Conservation (phyloP, 2,329 filamentous ascomycete genomes). For the Paracamarosporium sp. region DNA sequence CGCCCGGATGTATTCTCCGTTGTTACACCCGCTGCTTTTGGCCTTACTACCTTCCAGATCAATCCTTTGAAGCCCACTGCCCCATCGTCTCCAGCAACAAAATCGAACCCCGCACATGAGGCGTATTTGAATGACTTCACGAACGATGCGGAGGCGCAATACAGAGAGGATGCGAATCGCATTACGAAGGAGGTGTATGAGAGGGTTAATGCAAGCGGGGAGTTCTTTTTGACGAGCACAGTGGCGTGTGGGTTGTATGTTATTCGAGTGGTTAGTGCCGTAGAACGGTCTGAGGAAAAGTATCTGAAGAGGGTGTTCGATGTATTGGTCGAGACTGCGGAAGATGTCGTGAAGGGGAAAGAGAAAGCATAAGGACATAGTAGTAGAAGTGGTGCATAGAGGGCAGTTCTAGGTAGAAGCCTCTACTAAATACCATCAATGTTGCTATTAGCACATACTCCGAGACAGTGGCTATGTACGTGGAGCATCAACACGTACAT, state of each 20-base stretch:
- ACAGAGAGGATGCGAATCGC: constrained; percentile 66
- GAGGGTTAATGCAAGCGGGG: constrained; percentile 72
- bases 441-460: too few species aligned
- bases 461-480: too few species aligned
- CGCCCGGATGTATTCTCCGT: constrained; percentile 77
- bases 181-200: constrained; percentile 80
- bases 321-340: constrained; percentile 69
- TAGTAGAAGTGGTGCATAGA: too few species aligned
- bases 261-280: constrained; percentile 81
- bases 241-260: constrained; percentile 76
- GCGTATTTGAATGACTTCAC: constrained; percentile 42
- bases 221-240: constrained; percentile 83
- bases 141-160: constrained; percentile 44
- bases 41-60: constrained; percentile 79
- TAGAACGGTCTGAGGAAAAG: constrained; percentile 71
- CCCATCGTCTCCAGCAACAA: constrained; percentile 18
- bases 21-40: constrained; percentile 76
- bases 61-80: constrained; percentile 23
- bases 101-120: constrained; percentile 37
- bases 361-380: background rate
- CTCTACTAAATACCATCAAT: too few species aligned
- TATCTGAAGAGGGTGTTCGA: constrained; percentile 78
- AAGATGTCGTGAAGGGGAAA: constrained; percentile 50
- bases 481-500: too few species aligned
- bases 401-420: too few species aligned